phyloP scores from a whole-genome alignment of 805 yeast genomes.

The Kuraishia piskuri region DNA sequence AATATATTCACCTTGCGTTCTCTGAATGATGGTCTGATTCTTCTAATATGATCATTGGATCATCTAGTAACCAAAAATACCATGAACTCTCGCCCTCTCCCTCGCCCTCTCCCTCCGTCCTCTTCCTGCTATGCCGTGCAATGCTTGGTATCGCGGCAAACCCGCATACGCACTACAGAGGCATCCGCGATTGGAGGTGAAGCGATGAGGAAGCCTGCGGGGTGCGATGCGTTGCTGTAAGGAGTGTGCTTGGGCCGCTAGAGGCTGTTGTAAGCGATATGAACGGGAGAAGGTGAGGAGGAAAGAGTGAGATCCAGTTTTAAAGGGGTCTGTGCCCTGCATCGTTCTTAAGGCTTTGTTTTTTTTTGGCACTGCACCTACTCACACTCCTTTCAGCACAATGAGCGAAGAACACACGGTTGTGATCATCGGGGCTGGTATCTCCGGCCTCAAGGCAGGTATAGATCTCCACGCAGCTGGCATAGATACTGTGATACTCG shows the following conservation, averaged over 20 bases:
- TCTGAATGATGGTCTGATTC: no score
- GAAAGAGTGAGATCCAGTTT: no score
- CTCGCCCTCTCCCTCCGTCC: no score
- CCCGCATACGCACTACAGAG: not conserved
- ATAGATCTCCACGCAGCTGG: conserved; percentile 26
- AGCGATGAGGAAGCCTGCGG: not conserved
- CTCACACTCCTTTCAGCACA: no score
- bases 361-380: no score
- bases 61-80: no score
- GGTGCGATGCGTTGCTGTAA: not conserved
- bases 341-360: not conserved
- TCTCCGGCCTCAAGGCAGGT: conserved; percentile 44
- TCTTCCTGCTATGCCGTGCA: not conserved
- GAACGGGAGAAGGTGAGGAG: no score
- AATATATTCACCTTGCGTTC: no score
- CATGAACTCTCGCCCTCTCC: no score
- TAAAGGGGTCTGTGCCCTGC: not conserved
- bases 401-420: conserved; percentile 13
- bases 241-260: not conserved
- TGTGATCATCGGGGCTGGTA: conserved; percentile 47
- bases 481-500: conserved; percentile 34
- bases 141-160: not conserved
- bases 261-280: no score
- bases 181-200: not conserved
- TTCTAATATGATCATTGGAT: no score